phyloP scores from a whole-genome alignment of 805 yeast species.

The Yamadazyma sp. region DNA sequence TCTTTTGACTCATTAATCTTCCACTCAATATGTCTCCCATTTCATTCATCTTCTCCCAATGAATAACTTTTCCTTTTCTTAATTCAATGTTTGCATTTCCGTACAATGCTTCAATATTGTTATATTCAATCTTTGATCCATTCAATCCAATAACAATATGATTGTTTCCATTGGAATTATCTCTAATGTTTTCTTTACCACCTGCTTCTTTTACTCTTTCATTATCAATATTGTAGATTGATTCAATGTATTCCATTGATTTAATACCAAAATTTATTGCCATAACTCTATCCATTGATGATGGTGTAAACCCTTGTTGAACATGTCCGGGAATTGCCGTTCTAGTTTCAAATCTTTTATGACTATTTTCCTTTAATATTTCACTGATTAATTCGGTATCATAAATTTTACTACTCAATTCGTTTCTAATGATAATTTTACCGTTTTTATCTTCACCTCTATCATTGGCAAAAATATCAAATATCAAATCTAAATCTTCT shows the following conservation, averaged over 20 bases:
- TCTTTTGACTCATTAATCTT: slow-evolving; percentile 31
- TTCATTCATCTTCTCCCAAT: slow-evolving; percentile 61
- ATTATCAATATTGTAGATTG: slow-evolving; percentile 17
- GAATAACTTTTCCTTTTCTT: slow-evolving; percentile 66
- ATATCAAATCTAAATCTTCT: slow-evolving; percentile 61
- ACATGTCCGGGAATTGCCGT: slow-evolving; percentile 86
- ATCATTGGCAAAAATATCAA: slow-evolving; percentile 56
- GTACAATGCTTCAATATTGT: slow-evolving; percentile 56
- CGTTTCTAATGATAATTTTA: slow-evolving; percentile 64
- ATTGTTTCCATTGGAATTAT: not conserved
- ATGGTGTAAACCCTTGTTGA: slow-evolving; percentile 79
- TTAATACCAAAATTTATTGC: slow-evolving; percentile 70
- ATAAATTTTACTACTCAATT: slow-evolving; percentile 65
- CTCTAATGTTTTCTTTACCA: not conserved
- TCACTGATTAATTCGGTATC: slow-evolving; percentile 68
- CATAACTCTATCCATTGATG: slow-evolving; percentile 72
- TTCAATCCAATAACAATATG: slow-evolving; percentile 65
- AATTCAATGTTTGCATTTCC: slow-evolving; percentile 56
- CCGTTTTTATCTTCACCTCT: slow-evolving; percentile 68
- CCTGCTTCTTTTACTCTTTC: slow-evolving; percentile 6
- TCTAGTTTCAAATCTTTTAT: slow-evolving; percentile 68
- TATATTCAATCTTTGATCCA: slow-evolving; percentile 61
- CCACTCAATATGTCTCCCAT: slow-evolving; percentile 74
- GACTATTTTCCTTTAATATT: slow-evolving; percentile 60
- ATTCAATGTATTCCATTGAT: slow-evolving; percentile 67